phyloP scores from a whole-genome alignment of 1,284 basidiomycete species.

The Ustilago sp. region DNA sequence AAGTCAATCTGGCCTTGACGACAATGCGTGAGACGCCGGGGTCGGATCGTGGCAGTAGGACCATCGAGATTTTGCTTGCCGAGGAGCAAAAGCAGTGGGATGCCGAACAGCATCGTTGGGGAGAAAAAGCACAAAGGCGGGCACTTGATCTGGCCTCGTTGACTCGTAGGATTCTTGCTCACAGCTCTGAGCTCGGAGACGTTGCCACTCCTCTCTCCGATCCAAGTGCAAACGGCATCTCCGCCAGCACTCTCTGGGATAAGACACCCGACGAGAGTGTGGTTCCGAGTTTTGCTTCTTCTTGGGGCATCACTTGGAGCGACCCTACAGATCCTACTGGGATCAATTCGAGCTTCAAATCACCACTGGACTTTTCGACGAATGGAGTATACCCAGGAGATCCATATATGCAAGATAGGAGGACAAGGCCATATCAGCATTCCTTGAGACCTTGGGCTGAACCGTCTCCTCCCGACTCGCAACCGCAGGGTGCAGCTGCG shows the following conservation, averaged over 20 bases:
- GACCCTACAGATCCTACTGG: conserved; percentile 23
- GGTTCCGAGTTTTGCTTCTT: conserved; percentile 29
- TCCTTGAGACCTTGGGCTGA: conserved; percentile 43
- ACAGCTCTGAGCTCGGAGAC: conserved; percentile 3
- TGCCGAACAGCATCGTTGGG: not conserved
- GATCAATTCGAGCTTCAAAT: not conserved
- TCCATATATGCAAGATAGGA: not conserved
- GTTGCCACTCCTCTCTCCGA: conserved; percentile 4
- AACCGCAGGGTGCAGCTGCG: not conserved
- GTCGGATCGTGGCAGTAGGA: conserved; percentile 42
- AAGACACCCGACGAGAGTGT: conserved; percentile 31
- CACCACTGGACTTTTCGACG: not conserved
- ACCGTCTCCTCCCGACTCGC: not conserved
- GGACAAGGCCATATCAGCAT: conserved; percentile 27
- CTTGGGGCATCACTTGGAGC: conserved; percentile 17
- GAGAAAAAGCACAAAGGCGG: not conserved
- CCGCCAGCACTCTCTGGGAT: conserved; percentile 30
- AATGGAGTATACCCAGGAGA: conserved; percentile 4
- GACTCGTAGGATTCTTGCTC: conserved; percentile 28
- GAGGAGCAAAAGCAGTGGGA: conserved; percentile 51
- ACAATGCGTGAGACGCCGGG: conserved; percentile 48
- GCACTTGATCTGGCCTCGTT: conserved; percentile 20
- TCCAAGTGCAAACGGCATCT: conserved; percentile 7
- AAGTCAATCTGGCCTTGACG: conserved; percentile 30
- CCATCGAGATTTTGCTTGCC: conserved; percentile 48